Evolutionary conservation across 2,329 filamentous ascomycete genomes (phyloP), one percentile per base, ranked within the genome.

Genomic region (Calonectria multiphialidica): DNA sequence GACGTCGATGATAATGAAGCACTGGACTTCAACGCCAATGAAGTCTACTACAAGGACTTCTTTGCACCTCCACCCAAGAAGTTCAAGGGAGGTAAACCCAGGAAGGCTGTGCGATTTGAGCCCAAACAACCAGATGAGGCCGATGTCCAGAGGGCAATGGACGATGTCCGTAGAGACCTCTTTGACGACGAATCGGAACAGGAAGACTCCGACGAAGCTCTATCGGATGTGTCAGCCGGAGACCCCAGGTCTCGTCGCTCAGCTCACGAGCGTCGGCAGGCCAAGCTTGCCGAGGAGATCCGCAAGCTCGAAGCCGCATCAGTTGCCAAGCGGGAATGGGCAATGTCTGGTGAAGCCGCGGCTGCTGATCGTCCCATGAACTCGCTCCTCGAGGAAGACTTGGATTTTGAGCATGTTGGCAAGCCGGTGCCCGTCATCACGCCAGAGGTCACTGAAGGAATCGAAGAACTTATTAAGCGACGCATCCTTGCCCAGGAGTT

Each of bases 361-460:
- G 96, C 95, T 2, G 88, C 88, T 1, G 95, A 97, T 77, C 91
- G 97, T 42, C 97, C 97, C 0, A 82, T 95, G 66, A 98, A 99
- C 86, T 98, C 96, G 0, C 89, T 99, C 2, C 90, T 99, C 1
- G 96, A 98, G 81, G 92, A 98, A 85, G 95, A 98, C 79, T 90
- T 99, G 30, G 96, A 98, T 76, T 99, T 98, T 81, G 97, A 99
- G 85, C 92, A 97, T 79, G 92, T 95, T 25, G 97, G 97, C 80
- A 99, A 98, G 83, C 96, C 97, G 0, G 93, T 98, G 0, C 95
- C 96, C 1, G 94, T 98, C 72, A 95, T 98, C 82, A 98, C 97
- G 0, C 93, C 94, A 49, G 96, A 98, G 83, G 89, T 97, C 47
- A 97, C 92, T 66, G 96, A 98, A 83, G 92, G 93, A 78, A 97